Evolutionary conservation across 495 filamentous ascomycete genomes (phyloP).

Genomic region (Lichenothelia convexa): DNA sequence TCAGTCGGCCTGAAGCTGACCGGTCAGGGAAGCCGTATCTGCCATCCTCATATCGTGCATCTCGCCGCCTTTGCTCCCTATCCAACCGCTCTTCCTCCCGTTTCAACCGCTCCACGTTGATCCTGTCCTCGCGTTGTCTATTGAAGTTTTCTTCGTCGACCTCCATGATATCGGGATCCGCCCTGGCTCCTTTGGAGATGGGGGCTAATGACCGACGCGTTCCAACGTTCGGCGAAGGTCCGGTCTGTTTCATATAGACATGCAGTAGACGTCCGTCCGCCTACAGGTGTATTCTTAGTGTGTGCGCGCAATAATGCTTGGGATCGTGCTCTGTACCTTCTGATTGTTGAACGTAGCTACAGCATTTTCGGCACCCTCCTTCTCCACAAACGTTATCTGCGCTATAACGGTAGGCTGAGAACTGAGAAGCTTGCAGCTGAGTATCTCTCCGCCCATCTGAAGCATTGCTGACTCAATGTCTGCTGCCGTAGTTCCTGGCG

Average conservation of each 20-base stretch:
- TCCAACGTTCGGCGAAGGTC: background rate
- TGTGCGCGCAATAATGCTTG: background rate
- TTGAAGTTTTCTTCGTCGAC: slow-evolving; percentile 14
- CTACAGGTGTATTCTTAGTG: slow-evolving; percentile 24
- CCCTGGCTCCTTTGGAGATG: background rate
- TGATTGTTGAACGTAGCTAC: slow-evolving; percentile 76
- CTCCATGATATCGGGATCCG: slow-evolving; percentile 15
- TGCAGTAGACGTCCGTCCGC: slow-evolving; percentile 71
- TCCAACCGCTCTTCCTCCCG: background rate
- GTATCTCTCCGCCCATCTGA: slow-evolving; percentile 49
- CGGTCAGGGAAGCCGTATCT: slow-evolving; percentile 12
- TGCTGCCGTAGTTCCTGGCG: slow-evolving; percentile 77
- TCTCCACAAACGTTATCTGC: slow-evolving; percentile 66
- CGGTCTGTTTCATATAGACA: slow-evolving; percentile 45
- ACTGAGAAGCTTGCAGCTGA: slow-evolving; percentile 52
- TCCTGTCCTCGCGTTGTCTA: background rate
- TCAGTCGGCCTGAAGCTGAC: background rate
- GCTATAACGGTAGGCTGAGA: slow-evolving; percentile 62
- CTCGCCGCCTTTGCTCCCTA: background rate
- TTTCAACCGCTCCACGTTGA: background rate
- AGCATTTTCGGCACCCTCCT: slow-evolving; percentile 57
- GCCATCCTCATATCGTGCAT: slow-evolving; percentile 12
- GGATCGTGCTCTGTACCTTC: slow-evolving; percentile 35
- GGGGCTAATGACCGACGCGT: slow-evolving; percentile 3
- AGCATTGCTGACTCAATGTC: slow-evolving; percentile 82